These are phyloP conservation scores for Gliomastix tumulicola DNA, from an alignment of 2,329 filamentous ascomycete species.

Conservation along the genomic window DNA sequence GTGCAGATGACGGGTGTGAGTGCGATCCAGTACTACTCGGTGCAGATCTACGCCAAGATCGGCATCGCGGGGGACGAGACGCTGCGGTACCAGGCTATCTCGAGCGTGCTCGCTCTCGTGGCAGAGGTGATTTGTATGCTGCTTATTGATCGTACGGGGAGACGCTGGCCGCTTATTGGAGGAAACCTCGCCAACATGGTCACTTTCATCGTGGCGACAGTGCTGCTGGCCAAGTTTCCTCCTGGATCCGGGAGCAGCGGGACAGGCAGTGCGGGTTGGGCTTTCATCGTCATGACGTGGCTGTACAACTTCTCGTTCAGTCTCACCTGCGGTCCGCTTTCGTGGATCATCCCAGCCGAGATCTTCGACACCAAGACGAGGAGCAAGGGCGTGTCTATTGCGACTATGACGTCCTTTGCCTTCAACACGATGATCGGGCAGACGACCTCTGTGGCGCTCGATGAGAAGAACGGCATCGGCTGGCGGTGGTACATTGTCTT, in stretches of 20 bases:
- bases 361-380: conserved; percentile 74
- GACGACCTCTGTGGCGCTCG: conserved; percentile 50
- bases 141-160: conserved; percentile 62
- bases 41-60: conserved; percentile 60
- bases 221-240: conserved; percentile 51
- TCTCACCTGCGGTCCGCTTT: conserved; percentile 60
- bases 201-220: conserved; percentile 63
- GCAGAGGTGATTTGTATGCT: conserved; percentile 63
- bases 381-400: conserved; percentile 67
- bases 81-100: conserved; percentile 71
- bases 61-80: conserved; percentile 60
- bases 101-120: conserved; percentile 61
- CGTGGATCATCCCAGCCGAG: conserved; percentile 57
- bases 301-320: conserved; percentile 75
- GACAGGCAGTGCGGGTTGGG: conserved; percentile 52
- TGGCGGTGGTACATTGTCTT: conserved; percentile 43
- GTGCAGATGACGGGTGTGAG: conserved; percentile 72
- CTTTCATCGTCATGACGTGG: conserved; percentile 70
- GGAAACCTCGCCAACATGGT: conserved; percentile 67
- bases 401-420: conserved; percentile 65
- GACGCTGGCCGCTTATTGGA: conserved; percentile 63
- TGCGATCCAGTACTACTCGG: conserved; percentile 70
- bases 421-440: conserved; percentile 70
- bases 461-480: conserved; percentile 29
- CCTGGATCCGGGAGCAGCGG: conserved; percentile 26